Percentiles rank a stretch among this genome's conserved stretches.
Evolutionary conservation across 139 green algal genomes (phyloP).

Genomic region (Chlorella sorokiniana): DNA sequence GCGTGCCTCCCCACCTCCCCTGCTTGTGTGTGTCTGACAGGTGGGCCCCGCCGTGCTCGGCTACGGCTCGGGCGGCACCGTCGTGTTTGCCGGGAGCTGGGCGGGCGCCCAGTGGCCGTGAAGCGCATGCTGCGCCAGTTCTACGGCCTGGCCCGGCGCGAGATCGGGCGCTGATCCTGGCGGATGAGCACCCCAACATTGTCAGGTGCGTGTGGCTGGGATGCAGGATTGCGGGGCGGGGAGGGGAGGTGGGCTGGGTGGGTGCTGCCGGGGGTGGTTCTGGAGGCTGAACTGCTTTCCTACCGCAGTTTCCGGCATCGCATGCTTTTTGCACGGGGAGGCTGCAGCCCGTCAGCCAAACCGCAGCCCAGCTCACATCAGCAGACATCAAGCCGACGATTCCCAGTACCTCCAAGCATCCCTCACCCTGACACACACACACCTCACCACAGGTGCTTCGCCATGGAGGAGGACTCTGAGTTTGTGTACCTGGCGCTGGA

Average conservation of each 20-base stretch:
- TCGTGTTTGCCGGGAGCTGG: conserved; percentile 89
- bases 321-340: too few species aligned
- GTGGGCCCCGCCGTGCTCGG: conserved; percentile 74
- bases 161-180: conserved; percentile 93
- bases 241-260: too few species aligned
- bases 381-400: too few species aligned
- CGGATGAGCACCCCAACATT: conserved; percentile 96
- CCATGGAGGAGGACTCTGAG: conserved; percentile 95
- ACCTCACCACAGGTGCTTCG: conserved; percentile 75
- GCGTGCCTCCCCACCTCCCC: not conserved
- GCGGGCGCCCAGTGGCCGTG: conserved; percentile 84
- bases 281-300: not conserved
- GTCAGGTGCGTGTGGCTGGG: conserved; percentile 29
- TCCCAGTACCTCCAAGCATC: too few species aligned
- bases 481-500: conserved; percentile 99
- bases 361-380: too few species aligned
- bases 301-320: not conserved
- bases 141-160: conserved; percentile 86
- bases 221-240: not conserved
- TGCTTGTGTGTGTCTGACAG: not conserved
- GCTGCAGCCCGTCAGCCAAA: too few species aligned
- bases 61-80: conserved; percentile 73
- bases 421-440: too few species aligned
- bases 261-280: not conserved
- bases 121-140: conserved; percentile 92